Evolutionary conservation across 345 rosid species (phyloP).

Genomic region (Populus tremula): DNA sequence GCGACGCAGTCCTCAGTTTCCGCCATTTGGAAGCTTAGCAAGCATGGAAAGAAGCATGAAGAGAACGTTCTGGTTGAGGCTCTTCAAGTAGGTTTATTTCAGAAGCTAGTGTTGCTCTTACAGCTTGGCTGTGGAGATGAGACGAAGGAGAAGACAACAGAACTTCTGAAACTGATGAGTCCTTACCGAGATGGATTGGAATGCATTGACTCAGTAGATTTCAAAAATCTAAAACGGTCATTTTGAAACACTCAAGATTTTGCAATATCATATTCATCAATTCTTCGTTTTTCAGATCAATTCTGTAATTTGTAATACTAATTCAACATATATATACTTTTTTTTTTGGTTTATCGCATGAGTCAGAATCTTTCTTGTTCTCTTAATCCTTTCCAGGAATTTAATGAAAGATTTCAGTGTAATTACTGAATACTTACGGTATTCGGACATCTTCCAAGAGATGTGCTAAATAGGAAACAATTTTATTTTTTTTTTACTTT

Average conservation of each 20-base stretch:
- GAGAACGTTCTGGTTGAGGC: constrained; percentile 34
- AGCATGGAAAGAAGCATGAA: constrained; percentile 22
- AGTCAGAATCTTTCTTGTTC: too few species aligned
- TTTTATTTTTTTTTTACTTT: too few species aligned
- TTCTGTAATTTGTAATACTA: not conserved
- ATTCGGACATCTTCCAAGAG: too few species aligned
- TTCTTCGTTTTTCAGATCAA: not conserved
- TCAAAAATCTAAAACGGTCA: constrained; percentile 56
- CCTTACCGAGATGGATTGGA: constrained; percentile 51
- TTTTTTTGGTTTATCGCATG: not conserved
- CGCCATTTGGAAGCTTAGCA: constrained; percentile 43
- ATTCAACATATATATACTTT: not conserved
- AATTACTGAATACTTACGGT: too few species aligned
- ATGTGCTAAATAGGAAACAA: too few species aligned
- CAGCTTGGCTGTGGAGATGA: constrained; percentile 46
- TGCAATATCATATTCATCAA: not conserved
- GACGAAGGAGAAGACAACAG: constrained; percentile 58
- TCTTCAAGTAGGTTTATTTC: constrained; percentile 56
- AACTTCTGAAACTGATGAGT: constrained; percentile 54
- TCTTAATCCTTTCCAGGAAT: too few species aligned
- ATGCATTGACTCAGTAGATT: constrained; percentile 55
- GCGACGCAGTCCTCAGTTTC: constrained; percentile 46
- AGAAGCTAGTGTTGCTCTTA: constrained; percentile 53
- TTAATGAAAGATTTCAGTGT: too few species aligned
- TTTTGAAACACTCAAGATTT: constrained; percentile 32